A percentile compares a stretch with the other conserved stretches of the same genome.
Evolutionary conservation across 2,329 filamentous ascomycete genomes (phyloP).

Genomic region (Boeremia exigua): DNA sequence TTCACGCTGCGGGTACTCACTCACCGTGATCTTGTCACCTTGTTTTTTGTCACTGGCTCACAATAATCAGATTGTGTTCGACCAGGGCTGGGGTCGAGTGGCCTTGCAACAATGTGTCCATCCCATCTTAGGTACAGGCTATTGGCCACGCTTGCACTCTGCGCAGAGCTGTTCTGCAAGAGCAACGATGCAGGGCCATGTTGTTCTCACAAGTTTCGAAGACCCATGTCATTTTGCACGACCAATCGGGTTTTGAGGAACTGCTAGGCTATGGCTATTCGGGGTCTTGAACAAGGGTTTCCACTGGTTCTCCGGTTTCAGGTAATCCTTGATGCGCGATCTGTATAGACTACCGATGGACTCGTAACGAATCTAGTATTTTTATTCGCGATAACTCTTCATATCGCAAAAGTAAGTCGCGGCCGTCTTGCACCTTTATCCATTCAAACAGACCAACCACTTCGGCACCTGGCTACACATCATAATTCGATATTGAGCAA

Average conservation of each 20-base stretch:
- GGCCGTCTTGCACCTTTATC: background rate
- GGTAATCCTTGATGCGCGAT: slow-evolving; percentile 10
- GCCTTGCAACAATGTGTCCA: background rate
- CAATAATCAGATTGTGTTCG: background rate
- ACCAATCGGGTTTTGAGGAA: background rate
- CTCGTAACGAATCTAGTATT: slow-evolving; percentile 21
- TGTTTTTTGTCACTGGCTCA: background rate
- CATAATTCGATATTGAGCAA: slow-evolving; percentile 1
- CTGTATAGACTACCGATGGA: slow-evolving; percentile 24
- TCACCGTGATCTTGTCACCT: too few relatives aligned
- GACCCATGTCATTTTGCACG: background rate
- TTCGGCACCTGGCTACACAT: slow-evolving; percentile 4
- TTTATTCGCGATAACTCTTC: slow-evolving; percentile 20
- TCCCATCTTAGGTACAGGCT: too few relatives aligned
- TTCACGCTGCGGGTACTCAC: too few relatives aligned
- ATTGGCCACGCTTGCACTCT: background rate
- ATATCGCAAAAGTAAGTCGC: slow-evolving; percentile 3
- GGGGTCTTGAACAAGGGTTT: slow-evolving; percentile 15
- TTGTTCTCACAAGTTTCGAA: background rate
- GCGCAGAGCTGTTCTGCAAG: background rate
- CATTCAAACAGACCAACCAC: too few relatives aligned
- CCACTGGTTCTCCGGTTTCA: slow-evolving; percentile 16
- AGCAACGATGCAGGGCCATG: background rate
- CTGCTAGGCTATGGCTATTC: slow-evolving; percentile 23
- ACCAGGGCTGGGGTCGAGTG: background rate